Conservation (phyloP, 371 early-diverging fungal species). For the Gilbertella persicaria region DNA sequence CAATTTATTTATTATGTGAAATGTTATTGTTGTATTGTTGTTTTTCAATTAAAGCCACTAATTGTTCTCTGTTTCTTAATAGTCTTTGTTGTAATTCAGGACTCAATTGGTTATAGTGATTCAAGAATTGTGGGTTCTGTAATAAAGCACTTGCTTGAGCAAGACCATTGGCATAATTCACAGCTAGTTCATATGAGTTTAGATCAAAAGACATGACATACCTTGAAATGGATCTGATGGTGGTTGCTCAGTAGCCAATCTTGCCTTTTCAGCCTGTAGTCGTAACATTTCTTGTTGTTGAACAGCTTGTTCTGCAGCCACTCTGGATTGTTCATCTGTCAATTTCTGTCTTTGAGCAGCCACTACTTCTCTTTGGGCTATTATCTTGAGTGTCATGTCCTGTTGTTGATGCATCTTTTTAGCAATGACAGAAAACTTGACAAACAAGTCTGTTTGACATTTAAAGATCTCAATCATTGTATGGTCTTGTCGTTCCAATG, state of each 20-base stretch:
- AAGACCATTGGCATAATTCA: constrained; percentile 30
- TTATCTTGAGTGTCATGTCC: constrained; percentile 24
- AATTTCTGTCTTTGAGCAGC: constrained; percentile 32
- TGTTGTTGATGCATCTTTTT: constrained; percentile 22
- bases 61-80: constrained; percentile 35
- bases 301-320: constrained; percentile 47
- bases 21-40: constrained; percentile 4
- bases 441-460: constrained; percentile 38
- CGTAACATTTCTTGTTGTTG: constrained; percentile 44
- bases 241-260: constrained; percentile 17
- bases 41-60: constrained; percentile 34
- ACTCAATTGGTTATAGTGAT: constrained; percentile 37
- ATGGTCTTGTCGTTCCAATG: constrained; percentile 42
- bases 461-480: constrained; percentile 48
- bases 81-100: constrained; percentile 38
- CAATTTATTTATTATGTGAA: constrained; percentile 1
- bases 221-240: constrained; percentile 2
- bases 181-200: neutral
- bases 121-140: constrained; percentile 36
- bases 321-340: constrained; percentile 43
- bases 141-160: constrained; percentile 41
- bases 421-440: constrained; percentile 24
- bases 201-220: neutral
- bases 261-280: constrained; percentile 37
- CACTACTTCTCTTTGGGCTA: constrained; percentile 36